Base-by-base conservation (phyloP, 2,329 filamentous ascomycete species). In the Samsoniella hepiali region DNA sequence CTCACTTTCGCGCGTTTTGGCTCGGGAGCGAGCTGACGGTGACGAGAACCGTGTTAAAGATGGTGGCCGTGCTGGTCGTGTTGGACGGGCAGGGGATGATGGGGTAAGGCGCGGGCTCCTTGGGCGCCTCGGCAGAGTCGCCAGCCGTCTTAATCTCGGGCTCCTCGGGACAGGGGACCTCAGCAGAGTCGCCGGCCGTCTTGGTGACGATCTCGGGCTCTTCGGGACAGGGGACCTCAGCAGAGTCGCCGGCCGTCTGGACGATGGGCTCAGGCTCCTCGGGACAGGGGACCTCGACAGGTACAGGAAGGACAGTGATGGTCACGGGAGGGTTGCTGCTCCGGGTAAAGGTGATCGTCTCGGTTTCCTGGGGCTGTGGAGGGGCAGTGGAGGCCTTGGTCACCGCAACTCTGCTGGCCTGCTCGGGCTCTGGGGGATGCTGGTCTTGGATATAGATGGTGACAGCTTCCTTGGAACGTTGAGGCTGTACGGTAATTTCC, bases 21-120 rank as follows among this genome's bases (percentile, higher is more conserved):
- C 22, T 27, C 17, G 47, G n/a, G 10, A 13, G 13, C 2, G n/a
- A 13, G 38, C 55, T 64, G 36, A 74, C 67, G 6, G 74, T 76
- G 63, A 73, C 69, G 17, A 70, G 64, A n/a, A 77, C 68, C 1
- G 75, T 78, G 68, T 76, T 77, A 66, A 73, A 77, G 40, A 72
- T 68, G 15, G 75, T 76, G 11, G 70, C 65, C 31, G 75, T 69
- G 49, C 70, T 73, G 32, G 74, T 75, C 5, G 70, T 72, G 29
- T 69, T 63, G 13, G 60, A 53, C 15, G 68, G 58, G 59, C 71
- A 75, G 27, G 65, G 66, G 29, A 68, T 67, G 17, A 64, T 67
- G 13, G 32, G 31, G 50, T 22, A 27, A 4, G 68, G 60, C 38
- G 68, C 67, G 6, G 36, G n/a, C 57, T 61, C 29, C 42, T 57